Conservation (phyloP, 306 rosid species). For the Fagus sylvatica region DNA sequence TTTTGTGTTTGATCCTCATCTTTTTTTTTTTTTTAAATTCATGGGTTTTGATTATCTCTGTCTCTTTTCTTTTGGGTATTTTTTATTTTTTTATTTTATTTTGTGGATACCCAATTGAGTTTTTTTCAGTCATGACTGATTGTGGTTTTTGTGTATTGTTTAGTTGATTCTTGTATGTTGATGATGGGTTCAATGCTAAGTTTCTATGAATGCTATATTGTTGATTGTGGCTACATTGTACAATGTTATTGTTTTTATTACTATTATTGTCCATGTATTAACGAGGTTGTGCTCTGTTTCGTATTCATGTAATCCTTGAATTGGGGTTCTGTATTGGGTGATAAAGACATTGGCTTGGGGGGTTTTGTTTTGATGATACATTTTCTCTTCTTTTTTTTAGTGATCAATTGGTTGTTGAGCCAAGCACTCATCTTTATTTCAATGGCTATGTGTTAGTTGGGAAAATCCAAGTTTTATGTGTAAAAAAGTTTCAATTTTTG, state of each 20-base stretch:
- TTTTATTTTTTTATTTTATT: neutral
- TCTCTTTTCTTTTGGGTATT: neutral
- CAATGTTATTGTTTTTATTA: neutral
- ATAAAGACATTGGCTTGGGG: neutral
- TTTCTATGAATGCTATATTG: neutral
- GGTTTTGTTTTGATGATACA: neutral
- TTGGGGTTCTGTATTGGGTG: neutral
- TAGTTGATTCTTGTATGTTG: neutral
- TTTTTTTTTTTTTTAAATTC: neutral
- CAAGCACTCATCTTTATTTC: neutral
- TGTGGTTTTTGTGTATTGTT: neutral
- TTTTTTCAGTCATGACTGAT: neutral
- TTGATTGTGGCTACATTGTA: conserved; percentile 3
- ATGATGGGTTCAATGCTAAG: neutral
- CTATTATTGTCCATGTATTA: neutral
- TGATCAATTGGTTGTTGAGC: neutral
- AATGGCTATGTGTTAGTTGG: conserved; percentile 3
- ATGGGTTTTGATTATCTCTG: neutral
- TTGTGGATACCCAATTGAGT: neutral
- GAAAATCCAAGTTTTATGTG: neutral
- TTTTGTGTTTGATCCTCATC: neutral
- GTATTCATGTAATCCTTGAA: neutral
- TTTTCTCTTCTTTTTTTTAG: neutral
- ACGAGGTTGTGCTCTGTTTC: neutral
- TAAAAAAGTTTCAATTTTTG: conserved; percentile 23